Conservation (phyloP, 306 rosid species). For the Alnus rubra region DNA sequence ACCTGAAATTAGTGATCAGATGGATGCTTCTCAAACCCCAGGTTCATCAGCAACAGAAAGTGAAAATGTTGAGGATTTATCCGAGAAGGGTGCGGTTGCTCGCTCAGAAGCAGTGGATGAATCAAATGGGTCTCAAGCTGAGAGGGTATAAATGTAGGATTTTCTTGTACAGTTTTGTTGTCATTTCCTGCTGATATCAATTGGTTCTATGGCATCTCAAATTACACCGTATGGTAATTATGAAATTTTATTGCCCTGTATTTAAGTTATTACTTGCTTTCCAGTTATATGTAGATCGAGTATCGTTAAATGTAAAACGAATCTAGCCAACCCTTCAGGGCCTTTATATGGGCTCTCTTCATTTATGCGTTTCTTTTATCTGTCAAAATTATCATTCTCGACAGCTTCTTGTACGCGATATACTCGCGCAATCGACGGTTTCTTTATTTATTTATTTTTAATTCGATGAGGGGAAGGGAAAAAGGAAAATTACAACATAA, state of each 20-base stretch:
- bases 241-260: not conserved
- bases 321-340: not conserved
- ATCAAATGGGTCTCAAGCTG: slow-evolving; percentile 2
- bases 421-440: no score
- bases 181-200: not conserved
- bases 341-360: not conserved
- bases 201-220: slow-evolving; percentile 3
- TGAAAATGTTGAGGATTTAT: slow-evolving; percentile 1
- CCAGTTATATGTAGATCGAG: not conserved
- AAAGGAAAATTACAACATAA: no score
- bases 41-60: slow-evolving; percentile 4
- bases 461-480: no score
- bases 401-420: no score
- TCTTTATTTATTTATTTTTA: no score
- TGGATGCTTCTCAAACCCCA: slow-evolving; percentile 1
- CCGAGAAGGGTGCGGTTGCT: slow-evolving; percentile 12
- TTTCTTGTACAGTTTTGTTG: slow-evolving; percentile 23
- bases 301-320: not conserved
- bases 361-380: no score
- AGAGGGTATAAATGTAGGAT: slow-evolving; percentile 3
- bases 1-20: slow-evolving; percentile 17
- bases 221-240: slow-evolving; percentile 5
- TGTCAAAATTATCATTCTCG: no score
- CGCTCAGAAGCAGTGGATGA: slow-evolving; percentile 13
- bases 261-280: not conserved